Conservation (phyloP, 163 green algal species). For the Volvox carteri region DNA sequence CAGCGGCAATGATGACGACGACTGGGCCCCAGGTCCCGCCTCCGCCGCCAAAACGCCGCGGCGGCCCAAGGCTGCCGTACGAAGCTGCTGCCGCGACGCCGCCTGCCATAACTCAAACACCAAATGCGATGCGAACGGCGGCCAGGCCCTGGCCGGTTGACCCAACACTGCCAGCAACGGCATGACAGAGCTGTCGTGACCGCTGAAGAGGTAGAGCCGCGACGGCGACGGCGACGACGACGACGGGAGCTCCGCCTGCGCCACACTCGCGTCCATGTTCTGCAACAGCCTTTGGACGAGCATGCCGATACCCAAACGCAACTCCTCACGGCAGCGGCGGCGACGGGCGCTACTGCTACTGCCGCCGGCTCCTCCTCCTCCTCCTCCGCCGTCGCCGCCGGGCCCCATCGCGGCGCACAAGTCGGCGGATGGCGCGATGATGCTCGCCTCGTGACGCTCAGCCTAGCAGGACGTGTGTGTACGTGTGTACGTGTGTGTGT, state of each 20-base stretch:
- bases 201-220: slow-evolving; percentile 57
- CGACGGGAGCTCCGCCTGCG: not conserved
- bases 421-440: slow-evolving; percentile 31
- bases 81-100: not conserved
- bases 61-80: not conserved
- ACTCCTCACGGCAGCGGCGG: slow-evolving; percentile 32
- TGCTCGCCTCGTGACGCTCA: slow-evolving; percentile 33
- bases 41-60: not conserved
- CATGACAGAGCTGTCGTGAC: slow-evolving; percentile 58
- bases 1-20: no score
- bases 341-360: slow-evolving; percentile 1
- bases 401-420: slow-evolving; percentile 43
- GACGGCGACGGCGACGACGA: not conserved
- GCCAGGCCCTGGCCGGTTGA: slow-evolving; percentile 41
- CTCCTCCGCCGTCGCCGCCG: not conserved
- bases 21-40: not conserved
- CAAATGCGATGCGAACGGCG: slow-evolving; percentile 55
- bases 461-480: slow-evolving; percentile 16
- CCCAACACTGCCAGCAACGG: slow-evolving; percentile 58
- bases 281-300: slow-evolving; percentile 14
- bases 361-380: no score
- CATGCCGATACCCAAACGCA: slow-evolving; percentile 48
- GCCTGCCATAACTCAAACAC: slow-evolving; percentile 61
- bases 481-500: not conserved
- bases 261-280: slow-evolving; percentile 16